Base-by-base conservation (phyloP, 129 eudicot genomes). In the Apium graveolens region DNA sequence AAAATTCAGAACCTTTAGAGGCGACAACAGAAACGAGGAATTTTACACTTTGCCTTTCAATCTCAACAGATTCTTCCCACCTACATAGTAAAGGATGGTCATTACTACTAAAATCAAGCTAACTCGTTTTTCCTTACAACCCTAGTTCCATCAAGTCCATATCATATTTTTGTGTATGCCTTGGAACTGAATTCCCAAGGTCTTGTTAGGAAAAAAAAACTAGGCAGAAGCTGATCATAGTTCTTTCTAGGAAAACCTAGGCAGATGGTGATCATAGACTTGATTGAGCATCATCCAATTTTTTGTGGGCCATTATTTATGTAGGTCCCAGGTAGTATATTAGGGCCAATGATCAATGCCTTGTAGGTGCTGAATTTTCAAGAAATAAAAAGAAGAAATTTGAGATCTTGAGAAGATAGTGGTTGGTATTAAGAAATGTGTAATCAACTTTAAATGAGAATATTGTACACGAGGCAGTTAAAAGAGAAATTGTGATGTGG, bases 41-140 rank as follows among this genome's bases (percentile, higher is more conserved):
- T 89, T 89, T 87, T 89, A 89, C 77, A 86, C 93, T 20, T 79
- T 89, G 83, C 93, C 93, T 3, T 89, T 89, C 68, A 89, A 89
- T 71, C 90, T 89, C 83, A 89, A 89, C 86, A 80, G 90, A 75
- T 86, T 84, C 86, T 89, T 89, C 68, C 93, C 93, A 21, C 90
- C 93, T 2, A 86, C 93, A 82, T 89, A 86, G 41, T 18, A 10
- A 77, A 57, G 24, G n/a, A 60, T 60, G 51, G 60, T 57, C 49
- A 37, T 27, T 5, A 26, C 38, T 31, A 26, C 38, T 49, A 43
- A 73, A 31, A 18, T 34, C 38, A 34, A 75, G 78, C 78, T 34
- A 34, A 75, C 68, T 34, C 35, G 21, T 18, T 74, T 74, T 72
- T n/a, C 24, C 72, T 63, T 31, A 48, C 27, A 44, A 48, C 49